Base-by-base conservation (phyloP, 2,329 filamentous ascomycete genomes). In the Paracamarosporium sp. region DNA sequence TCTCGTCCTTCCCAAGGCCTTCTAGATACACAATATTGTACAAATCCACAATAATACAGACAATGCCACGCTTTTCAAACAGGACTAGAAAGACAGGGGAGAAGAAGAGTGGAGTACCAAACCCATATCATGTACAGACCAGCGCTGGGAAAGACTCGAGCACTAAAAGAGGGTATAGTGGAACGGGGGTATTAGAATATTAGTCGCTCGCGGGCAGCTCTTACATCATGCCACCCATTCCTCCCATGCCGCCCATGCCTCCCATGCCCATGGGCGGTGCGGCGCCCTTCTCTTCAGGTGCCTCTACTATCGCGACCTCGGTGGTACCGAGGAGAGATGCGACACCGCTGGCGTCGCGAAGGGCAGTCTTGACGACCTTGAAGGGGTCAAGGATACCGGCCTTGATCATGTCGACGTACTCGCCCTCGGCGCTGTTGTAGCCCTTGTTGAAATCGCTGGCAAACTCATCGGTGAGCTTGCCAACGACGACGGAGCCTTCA, bases 341-440 rank as follows among this genome's bases (percentile, higher is more conserved):
- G 71, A 99, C 95, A 81, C 95, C 95, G 75, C 90, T 94, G 70
- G 95, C 95, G 73, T 99, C 95, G 73, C 93, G 87, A 58, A 99
- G 89, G 74, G 92, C 94, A 63, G 95, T 99, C 73, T 95, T 93
- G 76, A 99, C 95, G 70, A 99, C 95, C 91, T 99, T 99, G 86
- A 99, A 91, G 65, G 95, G 95, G 79, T 99, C 95, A 59, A 99
- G 90, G 79, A 99, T 99, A 90, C 95, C 95, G 68, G 92, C 88
- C 63, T 86, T 79, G 76, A 99, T 97, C 95, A 99, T 98, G 85
- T 99, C 94, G 68, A 97, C 93, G 82, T 97, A 99, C 84, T 98
- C 91, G 80, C 94, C 93, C 85, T 93, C 97, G 78, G 92, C 83
- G 82, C 91, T 95, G 86, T 99, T 92, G 83, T 92, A 99, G 65